Evolutionary conservation across 352 stramenopile genomes (phyloP), one percentile per base, ranked within the genome.

Genomic region (Halophytophthora batemanensis): DNA sequence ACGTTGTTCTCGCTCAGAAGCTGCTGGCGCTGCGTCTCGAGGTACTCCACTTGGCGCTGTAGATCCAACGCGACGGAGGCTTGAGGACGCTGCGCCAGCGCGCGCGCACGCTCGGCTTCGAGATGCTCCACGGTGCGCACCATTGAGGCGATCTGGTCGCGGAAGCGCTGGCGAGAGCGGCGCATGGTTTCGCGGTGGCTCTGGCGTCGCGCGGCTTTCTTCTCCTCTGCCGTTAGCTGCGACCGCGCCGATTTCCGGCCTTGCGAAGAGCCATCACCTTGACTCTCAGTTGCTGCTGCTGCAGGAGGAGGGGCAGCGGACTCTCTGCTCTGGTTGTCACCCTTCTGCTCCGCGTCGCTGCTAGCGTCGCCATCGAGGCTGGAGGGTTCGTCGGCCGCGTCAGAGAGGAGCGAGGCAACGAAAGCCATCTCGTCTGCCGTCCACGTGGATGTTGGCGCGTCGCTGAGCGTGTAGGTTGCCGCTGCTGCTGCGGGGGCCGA

Each of bases 101-200:
- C 53, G 29, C 50, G 34, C n/a, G 40, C 46, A 38, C 58, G 64
- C 17, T 62, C 41, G 13, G 17, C 8, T 33, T 71, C 63, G 29
- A 71, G 41, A 8, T 61, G 44, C 18, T 59, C 36, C 43, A 71
- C 63, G 35, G 59, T 71, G n/a, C 23, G 34, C 39, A 62, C 40
- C 63, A 71, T 71, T 11, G 49, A 53, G 38, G 50, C 54, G 22
- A 71, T 59, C 39, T 67, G 53, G 53, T 71, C 63, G 1, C 59
- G 52, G 50, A 71, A 71, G 13, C 63, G 50, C 59, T 71, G 58
- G 25, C 63, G 37, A 2, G 63, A 71, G n/a, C 63, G 59, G 12
- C 63, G 54, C 63, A 71, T 71, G 28, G 63, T 68, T 53, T 71
- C 63, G 21, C 63, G 59, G 42, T 71, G 63, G 15, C 59, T 66